Evolutionary conservation across 306 rosid genomes (phyloP).

Genomic region (Cucurbita maxima): DNA sequence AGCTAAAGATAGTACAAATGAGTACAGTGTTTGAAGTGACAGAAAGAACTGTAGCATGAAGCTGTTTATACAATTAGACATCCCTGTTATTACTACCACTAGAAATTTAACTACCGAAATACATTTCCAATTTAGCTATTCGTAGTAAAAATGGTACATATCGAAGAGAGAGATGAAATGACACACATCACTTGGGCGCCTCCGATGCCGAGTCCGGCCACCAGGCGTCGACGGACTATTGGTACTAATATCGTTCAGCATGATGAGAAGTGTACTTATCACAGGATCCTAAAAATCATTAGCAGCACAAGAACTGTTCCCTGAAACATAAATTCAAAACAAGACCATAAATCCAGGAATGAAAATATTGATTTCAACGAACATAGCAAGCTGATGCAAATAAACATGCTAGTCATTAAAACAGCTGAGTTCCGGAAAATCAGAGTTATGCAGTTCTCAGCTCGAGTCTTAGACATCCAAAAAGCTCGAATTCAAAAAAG

Average conservation of each 20-base stretch:
- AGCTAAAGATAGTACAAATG: neutral
- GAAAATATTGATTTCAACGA: neutral
- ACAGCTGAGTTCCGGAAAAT: neutral
- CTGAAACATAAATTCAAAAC: constrained; percentile 1
- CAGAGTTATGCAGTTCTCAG: neutral
- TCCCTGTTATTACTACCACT: neutral
- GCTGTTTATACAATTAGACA: neutral
- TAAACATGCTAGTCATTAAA: neutral
- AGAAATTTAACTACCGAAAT: too few species aligned
- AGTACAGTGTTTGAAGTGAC: neutral
- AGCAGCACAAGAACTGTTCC: neutral
- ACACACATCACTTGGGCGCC: constrained; percentile 9
- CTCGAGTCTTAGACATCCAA: neutral
- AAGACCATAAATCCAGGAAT: neutral
- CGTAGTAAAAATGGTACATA: constrained; percentile 9
- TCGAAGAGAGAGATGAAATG: neutral
- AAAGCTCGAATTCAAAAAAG: neutral
- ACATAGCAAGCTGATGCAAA: neutral
- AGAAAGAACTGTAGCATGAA: neutral
- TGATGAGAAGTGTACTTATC: neutral
- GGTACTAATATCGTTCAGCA: constrained; percentile 3
- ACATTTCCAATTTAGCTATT: too few species aligned
- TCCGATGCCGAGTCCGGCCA: constrained; percentile 13
- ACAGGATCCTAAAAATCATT: neutral
- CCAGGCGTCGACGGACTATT: constrained; percentile 7